These are phyloP conservation scores for Betula pendula DNA, from an alignment of 306 rosid species.

Conservation along the genomic window DNA sequence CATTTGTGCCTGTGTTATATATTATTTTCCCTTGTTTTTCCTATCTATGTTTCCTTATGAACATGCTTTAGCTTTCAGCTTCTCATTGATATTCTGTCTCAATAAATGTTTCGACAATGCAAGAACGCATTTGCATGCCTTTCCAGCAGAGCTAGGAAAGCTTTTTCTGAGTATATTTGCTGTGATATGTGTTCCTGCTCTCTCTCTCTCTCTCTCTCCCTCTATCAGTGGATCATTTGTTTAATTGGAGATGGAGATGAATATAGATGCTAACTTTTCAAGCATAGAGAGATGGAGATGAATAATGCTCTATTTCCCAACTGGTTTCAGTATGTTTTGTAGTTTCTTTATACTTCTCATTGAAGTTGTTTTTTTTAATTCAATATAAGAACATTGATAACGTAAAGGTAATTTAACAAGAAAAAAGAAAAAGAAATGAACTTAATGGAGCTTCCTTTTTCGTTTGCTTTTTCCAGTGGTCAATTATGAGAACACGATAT, in stretches of 20 bases:
- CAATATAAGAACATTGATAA: neutral
- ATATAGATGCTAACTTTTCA: neutral
- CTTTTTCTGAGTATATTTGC: conserved; percentile 37
- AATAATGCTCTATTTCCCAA: neutral
- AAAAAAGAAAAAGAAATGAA: neutral
- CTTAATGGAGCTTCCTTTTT: neutral
- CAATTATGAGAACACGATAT: neutral
- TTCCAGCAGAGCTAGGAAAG: conserved; percentile 41
- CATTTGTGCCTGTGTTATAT: conserved; percentile 56
- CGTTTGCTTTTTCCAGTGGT: neutral
- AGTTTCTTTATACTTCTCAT: neutral
- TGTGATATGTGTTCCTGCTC: conserved; percentile 20
- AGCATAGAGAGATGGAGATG: neutral
- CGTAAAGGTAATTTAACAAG: neutral
- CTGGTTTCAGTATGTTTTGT: neutral
- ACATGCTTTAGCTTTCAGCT: conserved; percentile 43
- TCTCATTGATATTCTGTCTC: conserved; percentile 47
- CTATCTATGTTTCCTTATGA: conserved; percentile 44
- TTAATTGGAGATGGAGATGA: neutral
- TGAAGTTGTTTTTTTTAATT: neutral
- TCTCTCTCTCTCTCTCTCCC: neutral
- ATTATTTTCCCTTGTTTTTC: conserved; percentile 54
- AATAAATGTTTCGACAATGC: conserved; percentile 69
- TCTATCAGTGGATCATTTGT: neutral
- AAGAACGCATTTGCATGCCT: conserved; percentile 50